phyloP scores from a whole-genome alignment of 192 early-diverging fungal species.

The Ambispora gerdemannii region DNA sequence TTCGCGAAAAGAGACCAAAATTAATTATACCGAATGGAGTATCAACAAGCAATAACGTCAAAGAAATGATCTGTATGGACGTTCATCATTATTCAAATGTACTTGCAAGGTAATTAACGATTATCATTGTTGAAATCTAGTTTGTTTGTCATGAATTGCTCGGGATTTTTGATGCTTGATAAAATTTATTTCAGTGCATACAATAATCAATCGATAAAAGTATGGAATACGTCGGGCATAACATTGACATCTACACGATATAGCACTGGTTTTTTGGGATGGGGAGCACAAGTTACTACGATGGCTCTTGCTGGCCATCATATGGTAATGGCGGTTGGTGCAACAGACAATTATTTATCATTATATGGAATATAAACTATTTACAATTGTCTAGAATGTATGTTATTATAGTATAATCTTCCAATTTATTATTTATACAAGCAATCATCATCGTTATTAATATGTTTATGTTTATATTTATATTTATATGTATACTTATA shows the following conservation, averaged over 20 bases:
- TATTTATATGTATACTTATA: constrained; percentile 1
- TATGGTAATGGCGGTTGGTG: constrained; percentile 24
- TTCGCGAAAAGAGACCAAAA: constrained; percentile 42
- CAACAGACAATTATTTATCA: constrained; percentile 29
- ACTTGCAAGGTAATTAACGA: constrained; percentile 49
- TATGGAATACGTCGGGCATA: constrained; percentile 44
- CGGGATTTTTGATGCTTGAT: no score
- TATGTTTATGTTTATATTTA: not conserved
- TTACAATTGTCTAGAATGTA: no score
- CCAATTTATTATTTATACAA: not conserved
- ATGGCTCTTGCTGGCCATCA: constrained; percentile 26
- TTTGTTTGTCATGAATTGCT: constrained; percentile 4
- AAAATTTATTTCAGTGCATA: constrained; percentile 34
- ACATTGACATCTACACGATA: constrained; percentile 15
- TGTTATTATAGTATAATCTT: not conserved
- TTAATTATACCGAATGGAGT: constrained; percentile 41
- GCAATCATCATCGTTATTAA: not conserved
- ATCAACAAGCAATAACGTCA: constrained; percentile 37
- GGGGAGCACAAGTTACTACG: constrained; percentile 29
- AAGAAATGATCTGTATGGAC: constrained; percentile 54
- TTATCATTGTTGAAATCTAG: not conserved
- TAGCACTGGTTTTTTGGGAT: constrained; percentile 26
- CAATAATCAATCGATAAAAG: constrained; percentile 48
- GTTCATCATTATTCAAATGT: constrained; percentile 61
- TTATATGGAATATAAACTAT: constrained; percentile 10